A percentile compares a stretch with the other conserved stretches of the same genome.
Evolutionary conservation across 2,329 filamentous ascomycete genomes (phyloP).

Genomic region (Rutstroemia sydowiana): DNA sequence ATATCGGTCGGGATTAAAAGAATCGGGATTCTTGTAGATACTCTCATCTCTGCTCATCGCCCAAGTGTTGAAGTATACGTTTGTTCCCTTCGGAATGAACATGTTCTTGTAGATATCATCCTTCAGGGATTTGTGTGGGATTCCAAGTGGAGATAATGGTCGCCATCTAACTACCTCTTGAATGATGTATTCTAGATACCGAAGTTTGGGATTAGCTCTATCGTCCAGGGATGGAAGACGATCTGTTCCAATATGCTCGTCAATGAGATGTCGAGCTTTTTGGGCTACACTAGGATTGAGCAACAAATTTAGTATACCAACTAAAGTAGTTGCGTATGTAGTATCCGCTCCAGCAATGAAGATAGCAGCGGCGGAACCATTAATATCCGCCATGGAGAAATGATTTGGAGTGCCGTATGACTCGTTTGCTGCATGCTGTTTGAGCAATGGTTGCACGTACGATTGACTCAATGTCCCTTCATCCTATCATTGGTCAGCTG

Average conservation of each 20-base stretch:
- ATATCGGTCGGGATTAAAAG: constrained; percentile 42
- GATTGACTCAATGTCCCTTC: not conserved
- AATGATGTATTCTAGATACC: constrained; percentile 40
- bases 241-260: constrained; percentile 35
- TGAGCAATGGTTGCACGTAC: constrained; percentile 8
- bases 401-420: constrained; percentile 6
- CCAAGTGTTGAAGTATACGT: constrained; percentile 43
- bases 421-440: not conserved
- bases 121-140: constrained; percentile 46
- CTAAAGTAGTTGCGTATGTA: constrained; percentile 36
- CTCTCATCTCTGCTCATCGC: constrained; percentile 45
- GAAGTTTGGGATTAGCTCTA: constrained; percentile 30
- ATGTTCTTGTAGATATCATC: constrained; percentile 52
- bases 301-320: constrained; percentile 35
- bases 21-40: constrained; percentile 36
- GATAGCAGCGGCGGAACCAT: constrained; percentile 41
- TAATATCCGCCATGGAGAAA: constrained; percentile 30
- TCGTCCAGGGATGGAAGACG: constrained; percentile 27
- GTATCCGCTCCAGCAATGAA: constrained; percentile 35
- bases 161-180: constrained; percentile 40
- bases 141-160: constrained; percentile 41
- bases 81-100: constrained; percentile 50
- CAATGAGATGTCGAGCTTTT: constrained; percentile 41
- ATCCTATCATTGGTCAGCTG: constrained; percentile 9
- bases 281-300: constrained; percentile 35